Base-by-base conservation (phyloP, 1,284 basidiomycete genomes). In the Lentinus polychrous region DNA sequence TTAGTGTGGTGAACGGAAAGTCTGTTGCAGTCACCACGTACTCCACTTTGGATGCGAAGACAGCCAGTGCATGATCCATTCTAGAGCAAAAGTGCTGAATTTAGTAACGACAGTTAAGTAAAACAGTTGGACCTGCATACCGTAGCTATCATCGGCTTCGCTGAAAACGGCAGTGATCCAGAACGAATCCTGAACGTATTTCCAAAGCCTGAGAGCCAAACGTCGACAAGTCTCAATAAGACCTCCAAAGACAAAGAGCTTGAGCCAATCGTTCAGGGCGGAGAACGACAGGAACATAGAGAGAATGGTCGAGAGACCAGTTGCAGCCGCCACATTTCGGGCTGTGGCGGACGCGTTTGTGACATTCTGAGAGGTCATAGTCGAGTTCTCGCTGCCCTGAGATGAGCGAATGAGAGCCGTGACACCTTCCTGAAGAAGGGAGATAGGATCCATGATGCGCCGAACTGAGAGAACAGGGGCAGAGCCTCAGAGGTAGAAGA, bases 81-180 rank as follows among this genome's bases (percentile, higher is more conserved):
- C 64, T 66, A 20, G 17, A 27, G 20, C 1, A 8, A 18, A 7
- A 17, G n/a, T 22, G 24, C 10, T 22, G 4, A 24, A 18, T 11
- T 24, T n/a, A 23, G 34, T 8, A 23, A 8, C 8, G n/a, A 22
- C 24, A 4, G 17, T 40, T 18, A 40, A 3, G n/a, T 6, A 6
- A n/a, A 2, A 27, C 36, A 6, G 17, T 4, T 14, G 3, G 45
- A 8, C n/a, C n/a, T n/a, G 58, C 79, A n/a, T 54, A 81, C 82
- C 69, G 55, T 76, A 83, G 46, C 75, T 72, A 33, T 62, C 50
- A 56, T 88, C 83, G 0, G 75, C 67, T 7, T 79, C 76, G 1
- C 79, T 72, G 50, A 88, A 83, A 31, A 66, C 66, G 1, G 78
- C 81, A 0, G 79, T 82, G 44, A 88, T 65, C 64, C 79, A 84